A percentile compares a stretch with the other conserved stretches of the same genome.
phyloP scores from a whole-genome alignment of 257 asterid species.

The Ilex asprella region DNA sequence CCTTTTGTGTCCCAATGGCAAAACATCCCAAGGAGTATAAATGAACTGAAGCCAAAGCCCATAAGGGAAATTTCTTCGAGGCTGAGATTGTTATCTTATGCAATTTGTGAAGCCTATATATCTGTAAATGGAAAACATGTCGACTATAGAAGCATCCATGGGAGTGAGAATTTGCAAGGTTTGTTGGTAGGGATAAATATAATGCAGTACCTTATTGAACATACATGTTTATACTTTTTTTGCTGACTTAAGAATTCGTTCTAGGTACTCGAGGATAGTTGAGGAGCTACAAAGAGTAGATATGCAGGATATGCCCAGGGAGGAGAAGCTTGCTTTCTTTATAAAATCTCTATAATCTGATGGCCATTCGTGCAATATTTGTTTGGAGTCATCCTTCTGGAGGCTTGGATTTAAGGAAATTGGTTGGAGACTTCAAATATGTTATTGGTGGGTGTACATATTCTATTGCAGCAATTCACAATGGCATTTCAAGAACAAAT shows the following conservation, averaged over 20 bases:
- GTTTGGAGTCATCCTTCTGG: conserved; percentile 70
- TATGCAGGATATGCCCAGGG: conserved; percentile 53
- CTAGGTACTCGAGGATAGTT: conserved; percentile 68
- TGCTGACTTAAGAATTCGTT: conserved; percentile 9
- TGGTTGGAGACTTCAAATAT: conserved; percentile 78
- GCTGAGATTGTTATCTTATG: conserved; percentile 49
- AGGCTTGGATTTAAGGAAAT: conserved; percentile 57
- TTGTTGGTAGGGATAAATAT: background rate
- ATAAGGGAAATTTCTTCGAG: conserved; percentile 67
- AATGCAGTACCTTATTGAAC: no score
- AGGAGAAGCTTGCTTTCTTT: conserved; percentile 80
- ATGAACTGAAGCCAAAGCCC: conserved; percentile 72
- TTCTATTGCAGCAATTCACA: conserved; percentile 71
- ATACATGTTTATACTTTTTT: no score
- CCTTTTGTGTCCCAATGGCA: conserved; percentile 69
- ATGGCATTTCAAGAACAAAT: conserved; percentile 79
- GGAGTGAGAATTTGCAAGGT: conserved; percentile 93
- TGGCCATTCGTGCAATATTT: conserved; percentile 66
- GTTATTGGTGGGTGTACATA: conserved; percentile 81
- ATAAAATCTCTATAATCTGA: conserved; percentile 72
- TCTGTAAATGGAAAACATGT: conserved; percentile 68
- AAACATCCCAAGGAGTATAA: conserved; percentile 81
- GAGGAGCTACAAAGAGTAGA: conserved; percentile 93
- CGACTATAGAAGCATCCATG: conserved; percentile 77
- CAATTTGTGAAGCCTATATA: conserved; percentile 74